A percentile compares a stretch with the other conserved stretches of the same genome.
phyloP scores from a whole-genome alignment of 1,284 basidiomycete species.

The Leccinum angustisporum region DNA sequence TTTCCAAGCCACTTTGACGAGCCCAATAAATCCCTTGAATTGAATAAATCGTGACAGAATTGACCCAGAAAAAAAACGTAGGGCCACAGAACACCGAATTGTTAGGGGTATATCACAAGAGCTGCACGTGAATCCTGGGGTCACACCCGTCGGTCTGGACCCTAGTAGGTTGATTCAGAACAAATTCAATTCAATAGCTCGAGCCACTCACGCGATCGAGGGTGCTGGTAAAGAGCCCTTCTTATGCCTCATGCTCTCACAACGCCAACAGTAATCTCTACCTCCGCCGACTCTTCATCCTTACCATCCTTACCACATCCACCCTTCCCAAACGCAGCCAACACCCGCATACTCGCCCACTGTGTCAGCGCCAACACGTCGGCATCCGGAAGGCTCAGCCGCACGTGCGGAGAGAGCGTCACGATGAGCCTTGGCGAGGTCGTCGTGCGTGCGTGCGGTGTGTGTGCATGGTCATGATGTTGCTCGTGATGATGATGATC shows the following conservation, averaged over 20 bases:
- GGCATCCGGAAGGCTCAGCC: conserved; percentile 63
- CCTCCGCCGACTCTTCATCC: conserved; percentile 27
- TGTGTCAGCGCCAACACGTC: conserved; percentile 72
- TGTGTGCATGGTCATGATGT: background rate
- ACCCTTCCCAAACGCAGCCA: conserved; percentile 40
- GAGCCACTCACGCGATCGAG: conserved; percentile 14
- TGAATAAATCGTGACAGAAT: background rate
- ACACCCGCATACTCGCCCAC: conserved; percentile 70
- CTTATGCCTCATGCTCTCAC: conserved; percentile 34
- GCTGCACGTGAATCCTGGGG: conserved; percentile 2
- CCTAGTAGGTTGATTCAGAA: background rate
- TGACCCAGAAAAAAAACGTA: background rate
- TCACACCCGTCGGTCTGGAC: conserved; percentile 1
- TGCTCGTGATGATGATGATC: background rate
- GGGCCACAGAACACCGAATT: conserved; percentile 1
- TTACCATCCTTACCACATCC: conserved; percentile 28
- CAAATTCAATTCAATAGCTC: background rate
- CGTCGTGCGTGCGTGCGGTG: background rate
- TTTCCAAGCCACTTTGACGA: conserved; percentile 2
- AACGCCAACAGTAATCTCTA: conserved; percentile 52
- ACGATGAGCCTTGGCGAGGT: conserved; percentile 63
- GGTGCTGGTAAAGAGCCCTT: background rate
- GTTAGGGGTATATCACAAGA: conserved; percentile 15
- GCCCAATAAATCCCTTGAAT: background rate
- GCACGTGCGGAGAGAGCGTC: conserved; percentile 78